Evolutionary conservation across 2,329 filamentous ascomycete genomes (phyloP), one percentile per base, ranked within the genome.

Genomic region (Cercospora sojina): DNA sequence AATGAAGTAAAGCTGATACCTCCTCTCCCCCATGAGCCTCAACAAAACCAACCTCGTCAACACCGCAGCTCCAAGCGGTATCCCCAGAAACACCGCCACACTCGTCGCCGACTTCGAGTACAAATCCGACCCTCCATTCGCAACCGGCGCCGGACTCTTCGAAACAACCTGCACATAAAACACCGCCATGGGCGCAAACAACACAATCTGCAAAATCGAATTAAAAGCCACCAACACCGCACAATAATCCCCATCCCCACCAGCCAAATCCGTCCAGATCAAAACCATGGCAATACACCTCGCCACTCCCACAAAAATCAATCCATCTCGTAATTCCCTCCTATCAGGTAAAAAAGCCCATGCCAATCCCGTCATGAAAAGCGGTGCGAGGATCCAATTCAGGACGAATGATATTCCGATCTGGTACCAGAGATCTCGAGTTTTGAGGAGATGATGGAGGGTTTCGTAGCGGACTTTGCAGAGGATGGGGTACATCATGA

Each of bases 371-470:
- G 92, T 88, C 92, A 96, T 96, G 27, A 95, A 80, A 1, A 96
- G 83, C 0, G 92, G 92, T 0, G 91, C 91, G 13, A 96, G 75
- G 32, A 96, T 85, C 92, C 92, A 96, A 75, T 96, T 96, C 29
- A 93, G 77, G 3, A 93, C 70, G 3, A 96, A 78, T 65, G 90
- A 93, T 73, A 96, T 91, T 0, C 76, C 81, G n/a, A 96, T 86
- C 77, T 96, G 92, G 59, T 87, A 86, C 92, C 91, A 96, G 2
- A 96, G 81, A 0, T 82, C 81, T 2, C 83, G 82, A 2, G 87
- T 82, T 2, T 80, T 77, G 66, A 95, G 84, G 3, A 92, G 81
- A 3, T 85, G 80, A 76, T 92, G 91, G 10, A 96, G 79, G 0
- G 86, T 86, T n/a, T n/a, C n/a, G n/a, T n/a, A n/a, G n/a, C n/a